Evolutionary conservation across 2,329 filamentous ascomycete species (phyloP), one percentile per base, ranked within the genome.

Genomic region (Trichoderma oligosporum): DNA sequence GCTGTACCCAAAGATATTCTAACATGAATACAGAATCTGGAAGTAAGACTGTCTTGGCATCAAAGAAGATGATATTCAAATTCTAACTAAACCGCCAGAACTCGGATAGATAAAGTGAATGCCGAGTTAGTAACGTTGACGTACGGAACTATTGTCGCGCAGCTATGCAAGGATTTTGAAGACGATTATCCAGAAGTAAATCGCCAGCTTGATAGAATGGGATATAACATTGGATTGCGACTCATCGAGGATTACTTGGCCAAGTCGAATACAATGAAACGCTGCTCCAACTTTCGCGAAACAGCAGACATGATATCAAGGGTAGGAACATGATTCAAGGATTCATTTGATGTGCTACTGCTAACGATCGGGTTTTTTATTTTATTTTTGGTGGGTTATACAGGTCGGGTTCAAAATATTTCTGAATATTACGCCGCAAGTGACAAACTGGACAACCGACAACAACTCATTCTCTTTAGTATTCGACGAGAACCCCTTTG

Each of bases 351-450:
- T n/a, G 11, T 36, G 11, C 6, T 14, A 4, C 29, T 29, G 42
- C 66, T 68, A 56, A 71, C 60, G 25, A 27, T 48, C 39, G 9
- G 27, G 7, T 25, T 49, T 29, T 51, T n/a, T n/a, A n/a, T n/a
- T n/a, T n/a, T n/a, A n/a, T n/a, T n/a, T n/a, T n/a, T n/a, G n/a
- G n/a, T n/a, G 42, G 9, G 29, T 14, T 25, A 46, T 3, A 60
- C 62, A 97, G 89, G 88, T 99, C 63, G 94, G 94, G 57, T 99
- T 99, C 78, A 97, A 99, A 76, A 96, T 99, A 63, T 99, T 99
- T 72, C 83, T 99, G 60, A 99, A 99, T 69, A 91, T 97, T 65
- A 95, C 92, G 4, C 94, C 94, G 0, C 88, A 87, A 7, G 87
- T 97, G 62, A 91, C 91, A 46, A 97, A 96, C 70, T 99, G 94